Base-by-base conservation (phyloP, 2,329 filamentous ascomycete genomes). In the Aspergillus flavus region DNA sequence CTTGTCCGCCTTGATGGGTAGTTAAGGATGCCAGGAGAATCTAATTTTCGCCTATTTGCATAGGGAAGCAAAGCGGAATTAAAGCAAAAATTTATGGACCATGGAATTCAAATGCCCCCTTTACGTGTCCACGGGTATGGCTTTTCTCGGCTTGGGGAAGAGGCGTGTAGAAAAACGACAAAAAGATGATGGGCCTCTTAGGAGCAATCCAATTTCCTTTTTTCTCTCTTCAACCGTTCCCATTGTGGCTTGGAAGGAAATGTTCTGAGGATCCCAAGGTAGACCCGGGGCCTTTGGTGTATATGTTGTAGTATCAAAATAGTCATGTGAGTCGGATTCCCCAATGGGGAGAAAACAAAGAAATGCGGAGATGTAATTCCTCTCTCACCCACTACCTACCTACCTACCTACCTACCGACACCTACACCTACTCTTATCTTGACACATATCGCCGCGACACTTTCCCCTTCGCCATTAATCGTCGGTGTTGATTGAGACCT, bases 41-140 rank as follows among this genome's bases (percentile, higher is more conserved):
- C 72, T 73, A 70, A 72, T 75, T 72, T 77, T 78, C 75, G 74
- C 75, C 73, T 69, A 73, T 69, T 76, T 77, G 75, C 75, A 77
- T 76, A 75, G 71, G 73, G 73, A 76, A 75, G 73, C 74, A 76
- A 72, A 72, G 75, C 74, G 73, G 71, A 77, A 75, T 66, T 66
- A 64, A 69, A 69, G 61, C 59, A 64, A 75, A 75, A 75, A 41
- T 73, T 74, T 74, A 73, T 72, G 71, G 68, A 71, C 66, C 61
- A 70, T 72, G 68, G 67, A 71, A 68, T 70, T 70, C 67, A 65
- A 67, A 70, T 66, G 63, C 57, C 63, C 66, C 55, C 59, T 67
- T 65, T 65, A 69, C 65, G 65, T 68, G 69, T 69, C 57, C 64
- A 69, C 64, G 66, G 68, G 62, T 71, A 69, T 70, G 67, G 66